Evolutionary conservation across 768 basidiomycete genomes (phyloP), one percentile per base, ranked within the genome.

Genomic region (Hygrophorus pudorinus): DNA sequence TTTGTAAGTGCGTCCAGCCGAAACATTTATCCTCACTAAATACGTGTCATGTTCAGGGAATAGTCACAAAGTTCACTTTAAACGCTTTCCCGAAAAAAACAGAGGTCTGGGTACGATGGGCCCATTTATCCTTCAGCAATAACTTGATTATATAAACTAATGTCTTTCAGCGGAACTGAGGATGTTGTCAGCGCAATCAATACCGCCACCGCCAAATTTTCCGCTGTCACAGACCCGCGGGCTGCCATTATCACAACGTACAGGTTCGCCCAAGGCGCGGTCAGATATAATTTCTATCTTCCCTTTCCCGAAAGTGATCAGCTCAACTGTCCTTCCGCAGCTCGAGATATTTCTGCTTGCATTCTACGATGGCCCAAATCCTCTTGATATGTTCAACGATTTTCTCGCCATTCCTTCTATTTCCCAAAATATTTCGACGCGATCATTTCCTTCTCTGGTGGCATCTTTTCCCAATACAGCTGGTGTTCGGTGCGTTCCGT

Each of bases 51-150:
- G 7, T 39, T 18, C 28, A 70, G 69, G 81, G 80, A 1, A 73
- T 81, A 28, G 75, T 81, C 3, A 81, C 79, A 0, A 66, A 58
- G 32, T 75, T 82, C 51, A 75, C 70, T 0, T 42, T 82, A 16
- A 71, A 70, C 48, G 65, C 75, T 0, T 67, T 66, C 52, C 71
- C 79, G 5, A n/a, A n/a, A n/a, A 77, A 81, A 58, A 59, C 61
- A 0, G 56, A 70, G 57, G 72, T 82, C 45, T 82, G 78, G 79
- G 79, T 81, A 60, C 11, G 70, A 21, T 8, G 16, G 44, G 18
- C 10, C 35, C 31, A 17, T 39, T 24, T 41, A 14, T 46, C 39
- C 47, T 1, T 40, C 14, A 41, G n/a, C 11, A 4, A 10, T 47
- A 17, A 36, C 29, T 35, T 1, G n/a, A n/a, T n/a, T n/a, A 48